These are phyloP conservation scores for Petrea volubilis DNA, from an alignment of 257 asterid genomes.

Conservation along the genomic window DNA sequence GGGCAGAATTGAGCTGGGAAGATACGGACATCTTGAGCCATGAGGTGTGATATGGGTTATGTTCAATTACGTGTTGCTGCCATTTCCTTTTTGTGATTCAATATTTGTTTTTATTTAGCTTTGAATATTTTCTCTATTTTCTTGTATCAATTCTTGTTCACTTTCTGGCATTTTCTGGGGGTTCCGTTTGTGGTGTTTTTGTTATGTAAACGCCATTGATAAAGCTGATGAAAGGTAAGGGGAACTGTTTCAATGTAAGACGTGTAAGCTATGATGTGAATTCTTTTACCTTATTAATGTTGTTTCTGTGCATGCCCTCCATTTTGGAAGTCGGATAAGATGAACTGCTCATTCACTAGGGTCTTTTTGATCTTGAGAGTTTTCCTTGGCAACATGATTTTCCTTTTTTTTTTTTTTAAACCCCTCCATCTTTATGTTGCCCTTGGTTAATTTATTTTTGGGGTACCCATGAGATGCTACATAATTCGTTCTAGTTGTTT, in stretches of 20 bases:
- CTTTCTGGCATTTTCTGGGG: background rate
- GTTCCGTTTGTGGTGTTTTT: background rate
- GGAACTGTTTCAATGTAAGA: background rate
- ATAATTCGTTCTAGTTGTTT: background rate
- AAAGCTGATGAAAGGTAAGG: background rate
- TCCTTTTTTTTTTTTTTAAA: no score
- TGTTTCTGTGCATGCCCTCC: no score
- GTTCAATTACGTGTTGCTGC: no score
- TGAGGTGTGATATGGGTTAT: constrained; percentile 29
- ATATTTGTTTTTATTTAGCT: no score
- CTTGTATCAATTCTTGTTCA: background rate
- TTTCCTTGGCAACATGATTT: background rate
- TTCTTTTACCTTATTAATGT: background rate
- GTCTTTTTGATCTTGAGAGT: no score
- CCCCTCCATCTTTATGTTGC: no score
- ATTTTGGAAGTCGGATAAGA: no score
- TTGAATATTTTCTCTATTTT: background rate
- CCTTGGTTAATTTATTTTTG: background rate
- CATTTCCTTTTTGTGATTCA: no score
- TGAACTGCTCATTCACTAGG: background rate
- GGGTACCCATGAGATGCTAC: background rate
- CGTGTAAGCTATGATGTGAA: background rate
- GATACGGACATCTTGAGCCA: constrained; percentile 17
- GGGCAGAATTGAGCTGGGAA: constrained; percentile 20
- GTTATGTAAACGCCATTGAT: background rate